A percentile compares a stretch with the other conserved stretches of the same genome.
Evolutionary conservation across 1,284 basidiomycete species (phyloP).

Genomic region (Tilletia caries): DNA sequence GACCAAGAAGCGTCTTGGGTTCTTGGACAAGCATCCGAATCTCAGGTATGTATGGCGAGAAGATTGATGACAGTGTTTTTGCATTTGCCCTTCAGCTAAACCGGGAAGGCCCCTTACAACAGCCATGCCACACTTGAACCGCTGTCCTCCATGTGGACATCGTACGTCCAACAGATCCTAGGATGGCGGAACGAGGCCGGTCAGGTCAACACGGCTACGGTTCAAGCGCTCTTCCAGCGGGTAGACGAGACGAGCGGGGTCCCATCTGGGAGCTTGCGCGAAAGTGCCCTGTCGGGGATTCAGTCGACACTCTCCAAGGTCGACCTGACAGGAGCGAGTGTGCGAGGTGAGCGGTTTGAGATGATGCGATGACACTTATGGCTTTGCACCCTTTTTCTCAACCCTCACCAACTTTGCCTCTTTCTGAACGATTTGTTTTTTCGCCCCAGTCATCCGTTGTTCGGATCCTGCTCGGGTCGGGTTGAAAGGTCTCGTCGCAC

Average conservation of each 20-base stretch:
- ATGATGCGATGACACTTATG: not conserved
- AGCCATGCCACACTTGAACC: not conserved
- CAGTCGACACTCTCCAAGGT: constrained; percentile 3
- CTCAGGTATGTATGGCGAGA: constrained; percentile 6
- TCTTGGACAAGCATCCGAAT: not conserved
- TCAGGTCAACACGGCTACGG: not conserved
- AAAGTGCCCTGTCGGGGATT: not conserved
- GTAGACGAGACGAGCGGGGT: not conserved
- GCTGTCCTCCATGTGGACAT: not conserved
- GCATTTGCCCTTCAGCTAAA: too few species aligned
- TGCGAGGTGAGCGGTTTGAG: not conserved
- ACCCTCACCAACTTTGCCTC: too few species aligned
- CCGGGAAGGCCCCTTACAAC: not conserved
- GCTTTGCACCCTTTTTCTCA: too few species aligned
- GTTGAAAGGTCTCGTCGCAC: not conserved
- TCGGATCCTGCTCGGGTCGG: constrained; percentile 1
- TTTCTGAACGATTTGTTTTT: not conserved
- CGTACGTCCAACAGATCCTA: constrained; percentile 1
- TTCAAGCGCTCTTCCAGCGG: not conserved
- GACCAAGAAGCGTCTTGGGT: not conserved
- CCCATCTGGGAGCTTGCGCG: not conserved
- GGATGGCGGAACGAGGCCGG: not conserved
- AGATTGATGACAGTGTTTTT: too few species aligned
- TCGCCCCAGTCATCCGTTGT: not conserved
- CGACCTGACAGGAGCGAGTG: not conserved